Evolutionary conservation across 805 yeast species (phyloP), one percentile per base, ranked within the genome.

Genomic region (Candida khao-thaluensis): DNA sequence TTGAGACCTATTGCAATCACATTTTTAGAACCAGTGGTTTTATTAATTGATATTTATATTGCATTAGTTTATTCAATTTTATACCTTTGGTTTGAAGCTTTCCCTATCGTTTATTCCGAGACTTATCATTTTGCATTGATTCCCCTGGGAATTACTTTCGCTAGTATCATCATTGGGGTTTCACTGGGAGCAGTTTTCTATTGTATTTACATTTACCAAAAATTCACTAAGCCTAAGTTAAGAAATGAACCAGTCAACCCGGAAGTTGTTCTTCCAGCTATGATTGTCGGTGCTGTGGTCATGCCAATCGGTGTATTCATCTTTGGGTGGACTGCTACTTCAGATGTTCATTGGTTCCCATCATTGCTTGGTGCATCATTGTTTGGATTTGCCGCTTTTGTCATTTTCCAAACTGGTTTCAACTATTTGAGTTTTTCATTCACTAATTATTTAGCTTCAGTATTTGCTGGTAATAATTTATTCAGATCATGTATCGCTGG

Each of bases 401-500:
- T 66, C 30, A 52, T 74, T 27, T 79, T 79, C 65, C 84, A 79
- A 57, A 59, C 75, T 1, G 57, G 70, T 21, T 69, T 77, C 52
- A 64, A 72, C 45, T 78, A 77, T 44, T 56, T 79, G 43, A 72
- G 73, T 2, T 57, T 62, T 42, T 64, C 76, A 5, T 79, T 73
- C 53, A 72, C 68, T 24, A 58, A 73, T 39, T 72, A 69, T 52
- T 46, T 75, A 44, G 82, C 82, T 2, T 76, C 82, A 1, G 82
- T 75, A 2, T 77, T 73, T 56, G 83, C 83, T 4, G 76, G 79
- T 27, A 78, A 77, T 50, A 74, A 65, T 26, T 57, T 79, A 17
- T 66, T 69, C 43, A 70, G 85, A 39, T 64, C 45, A 5, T 58
- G 59, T 2, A 69, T 73, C 47, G 85, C 81, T 1, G 76, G 78